Evolutionary conservation across 2,329 filamentous ascomycete species (phyloP), one percentile per base, ranked within the genome.

Genomic region (Bipolaris cookei): DNA sequence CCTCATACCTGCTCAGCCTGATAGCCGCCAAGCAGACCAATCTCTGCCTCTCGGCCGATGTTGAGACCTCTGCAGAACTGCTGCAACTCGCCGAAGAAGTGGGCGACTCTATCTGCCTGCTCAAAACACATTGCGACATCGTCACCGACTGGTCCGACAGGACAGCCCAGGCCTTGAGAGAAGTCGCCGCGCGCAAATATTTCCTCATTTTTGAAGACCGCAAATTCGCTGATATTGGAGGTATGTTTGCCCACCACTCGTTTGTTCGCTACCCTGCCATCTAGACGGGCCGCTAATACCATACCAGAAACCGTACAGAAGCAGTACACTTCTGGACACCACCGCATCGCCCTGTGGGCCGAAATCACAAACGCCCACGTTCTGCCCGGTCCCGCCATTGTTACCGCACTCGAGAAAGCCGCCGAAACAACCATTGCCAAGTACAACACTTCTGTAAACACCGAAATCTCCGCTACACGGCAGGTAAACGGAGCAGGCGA

Each of bases 41-140:
- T 59, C 76, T 83, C 34, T 83, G 82, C 61, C 78, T 85, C 13
- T 86, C 84, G 20, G 83, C 84, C 54, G 83, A 84, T 62, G 82
- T 87, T 58, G 82, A 80, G 46, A 85, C 80, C 45, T 84, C 84
- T 10, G 79, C 80, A 49, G 79, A 84, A 63, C 79, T 88, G 16
- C 71, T 88, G 16, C 77, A 78, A 41, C 75, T 88, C 8, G 84
- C 84, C 28, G 81, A 85, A 60, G 81, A 86, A 34, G 79, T 87
- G 14, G 85, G 86, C 57, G 84, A 86, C 63, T 81, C 83, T 59
- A 87, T 88, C 55, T 85, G 83, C 62, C 73, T 87, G 25, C 77
- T 88, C 53, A 85, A 87, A 72, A 84, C 86, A 4, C 84, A 87
- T 67, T 84, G 83, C 53, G 85, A 88, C 72, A 85, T 85, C 50